phyloP scores from a whole-genome alignment of 495 filamentous ascomycete genomes.

The Neurospora sp. region DNA sequence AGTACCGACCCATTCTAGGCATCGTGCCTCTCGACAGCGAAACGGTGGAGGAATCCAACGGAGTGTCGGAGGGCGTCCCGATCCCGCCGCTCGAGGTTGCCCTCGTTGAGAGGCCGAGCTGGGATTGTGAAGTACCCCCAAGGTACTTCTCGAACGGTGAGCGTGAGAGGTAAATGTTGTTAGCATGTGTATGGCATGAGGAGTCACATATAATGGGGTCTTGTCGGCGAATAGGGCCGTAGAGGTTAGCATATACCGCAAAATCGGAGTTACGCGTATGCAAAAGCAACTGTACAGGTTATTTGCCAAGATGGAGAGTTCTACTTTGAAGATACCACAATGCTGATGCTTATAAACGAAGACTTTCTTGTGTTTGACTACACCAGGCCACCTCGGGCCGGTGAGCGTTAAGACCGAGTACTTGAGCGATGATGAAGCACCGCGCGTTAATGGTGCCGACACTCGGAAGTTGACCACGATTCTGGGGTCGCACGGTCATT shows the following conservation, averaged over 20 bases:
- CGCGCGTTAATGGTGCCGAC: background rate
- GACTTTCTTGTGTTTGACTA: background rate
- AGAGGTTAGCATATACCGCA: background rate
- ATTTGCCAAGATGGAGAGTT: background rate
- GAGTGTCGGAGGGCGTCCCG: conserved; percentile 11
- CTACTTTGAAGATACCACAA: background rate
- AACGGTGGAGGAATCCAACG: conserved; percentile 18
- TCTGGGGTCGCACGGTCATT: background rate
- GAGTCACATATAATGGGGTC: background rate
- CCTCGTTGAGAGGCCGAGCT: conserved; percentile 75
- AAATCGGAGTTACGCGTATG: background rate
- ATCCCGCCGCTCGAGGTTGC: conserved; percentile 59
- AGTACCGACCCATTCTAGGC: conserved; percentile 85
- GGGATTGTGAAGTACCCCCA: conserved; percentile 72
- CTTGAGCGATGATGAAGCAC: background rate
- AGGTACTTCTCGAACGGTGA: conserved; percentile 62
- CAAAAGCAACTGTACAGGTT: background rate
- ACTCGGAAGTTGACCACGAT: background rate
- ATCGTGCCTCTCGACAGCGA: conserved; percentile 56
- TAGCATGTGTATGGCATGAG: background rate
- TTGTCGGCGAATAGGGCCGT: background rate
- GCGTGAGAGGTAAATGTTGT: conserved; percentile 16
- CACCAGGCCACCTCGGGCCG: background rate
- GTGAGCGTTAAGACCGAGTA: background rate
- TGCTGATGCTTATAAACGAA: background rate